Evolutionary conservation across 2,329 filamentous ascomycete species (phyloP), one percentile per base, ranked within the genome.

Genomic region (Xylaria sp.): DNA sequence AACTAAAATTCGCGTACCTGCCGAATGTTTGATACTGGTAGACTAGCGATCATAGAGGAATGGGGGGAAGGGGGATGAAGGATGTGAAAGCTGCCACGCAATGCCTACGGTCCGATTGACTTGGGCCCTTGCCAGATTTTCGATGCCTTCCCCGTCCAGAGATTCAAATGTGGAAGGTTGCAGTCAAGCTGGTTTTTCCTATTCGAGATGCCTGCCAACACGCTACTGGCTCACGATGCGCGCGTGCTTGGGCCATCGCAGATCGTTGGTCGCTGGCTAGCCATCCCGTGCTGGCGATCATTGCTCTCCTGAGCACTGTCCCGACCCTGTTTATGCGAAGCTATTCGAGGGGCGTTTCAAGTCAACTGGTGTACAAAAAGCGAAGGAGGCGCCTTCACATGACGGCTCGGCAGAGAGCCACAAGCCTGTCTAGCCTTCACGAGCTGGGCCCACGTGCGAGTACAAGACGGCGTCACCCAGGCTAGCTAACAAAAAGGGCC

Each of bases 151-250:
- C 57, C 13, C 25, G 20, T 28, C 46, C 34, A 58, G 58, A 52
- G 25, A 28, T 39, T 70, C 60, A 9, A 69, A 69, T 66, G 12
- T 61, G 63, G 69, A 71, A 71, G 69, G 69, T 71, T 57, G 37
- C 46, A 69, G 25, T 52, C n/a, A 31, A 46, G 25, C 23, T 41
- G 25, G 7, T 34, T 46, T 69, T 67, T 63, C 66, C 66, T 62
- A 57, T 67, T 71, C 37, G 20, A 51, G 66, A 63, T 28, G 58
- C 46, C 52, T 51, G 57, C 66, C 58, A 54, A 44, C 57, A 66
- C 55, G 67, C 54, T 67, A 69, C 66, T 69, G 66, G 69, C 66
- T 65, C 39, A 55, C 56, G 66, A 56, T 63, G 63, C 52, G 34
- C 28, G 51, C n/a, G 67, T 37, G 52, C 52, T 62, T 31, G 48